A percentile compares a stretch with the other conserved stretches of the same genome.
phyloP scores from a whole-genome alignment of 108 stramenopile genomes.

The Fragilariopsis cylindrus region DNA sequence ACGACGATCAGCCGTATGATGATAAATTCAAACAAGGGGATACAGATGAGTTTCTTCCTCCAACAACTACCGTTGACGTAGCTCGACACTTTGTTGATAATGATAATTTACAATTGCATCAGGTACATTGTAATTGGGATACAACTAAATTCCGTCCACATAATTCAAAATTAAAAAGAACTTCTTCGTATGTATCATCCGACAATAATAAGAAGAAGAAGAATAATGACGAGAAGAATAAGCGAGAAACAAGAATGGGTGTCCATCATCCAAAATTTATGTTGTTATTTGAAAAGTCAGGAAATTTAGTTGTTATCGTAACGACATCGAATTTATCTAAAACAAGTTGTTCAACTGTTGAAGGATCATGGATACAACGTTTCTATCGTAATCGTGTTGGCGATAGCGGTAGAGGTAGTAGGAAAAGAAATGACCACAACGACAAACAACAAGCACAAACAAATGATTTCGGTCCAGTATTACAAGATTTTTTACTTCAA shows the following conservation, averaged over 20 bases:
- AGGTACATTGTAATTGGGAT: not conserved
- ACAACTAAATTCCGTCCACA: not conserved
- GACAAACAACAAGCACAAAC: not conserved
- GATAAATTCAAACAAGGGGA: not conserved
- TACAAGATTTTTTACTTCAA: slow-evolving; percentile 63
- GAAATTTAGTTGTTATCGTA: slow-evolving; percentile 69
- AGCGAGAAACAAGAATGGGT: slow-evolving; percentile 40
- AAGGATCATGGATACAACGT: slow-evolving; percentile 83
- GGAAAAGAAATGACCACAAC: not conserved
- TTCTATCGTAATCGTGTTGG: slow-evolving; percentile 35
- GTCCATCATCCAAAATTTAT: slow-evolving; percentile 87
- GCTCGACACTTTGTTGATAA: not conserved
- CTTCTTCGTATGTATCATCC: not conserved
- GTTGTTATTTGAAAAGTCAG: slow-evolving; percentile 68
- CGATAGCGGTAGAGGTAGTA: not conserved
- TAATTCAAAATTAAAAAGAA: not conserved
- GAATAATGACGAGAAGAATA: not conserved
- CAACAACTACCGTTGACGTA: not conserved
- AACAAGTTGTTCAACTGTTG: slow-evolving; percentile 34
- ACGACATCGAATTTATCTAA: slow-evolving; percentile 70
- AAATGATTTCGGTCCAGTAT: slow-evolving; percentile 63
- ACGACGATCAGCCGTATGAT: not conserved
- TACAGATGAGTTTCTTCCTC: not conserved
- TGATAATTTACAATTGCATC: not conserved
- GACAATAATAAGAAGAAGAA: not conserved